A percentile compares a stretch with the other conserved stretches of the same genome.
phyloP scores from a whole-genome alignment of 2,329 filamentous ascomycete genomes.

The Talaromyces piceae region DNA sequence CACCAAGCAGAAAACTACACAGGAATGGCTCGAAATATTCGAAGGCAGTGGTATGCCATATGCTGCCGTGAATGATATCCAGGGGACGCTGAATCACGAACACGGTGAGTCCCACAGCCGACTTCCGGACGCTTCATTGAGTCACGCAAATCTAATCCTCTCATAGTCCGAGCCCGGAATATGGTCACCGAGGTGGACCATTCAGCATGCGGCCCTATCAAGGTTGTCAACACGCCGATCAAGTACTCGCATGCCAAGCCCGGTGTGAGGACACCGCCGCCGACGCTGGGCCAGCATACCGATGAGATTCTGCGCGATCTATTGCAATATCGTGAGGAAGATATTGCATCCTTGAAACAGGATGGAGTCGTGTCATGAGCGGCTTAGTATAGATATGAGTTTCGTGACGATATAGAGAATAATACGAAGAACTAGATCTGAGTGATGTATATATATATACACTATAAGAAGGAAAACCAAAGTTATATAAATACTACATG shows the following conservation, averaged over 20 bases:
- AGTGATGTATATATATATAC: too few relatives aligned
- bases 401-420: neutral
- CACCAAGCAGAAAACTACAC: conserved; percentile 69
- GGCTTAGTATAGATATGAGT: neutral
- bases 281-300: conserved; percentile 80
- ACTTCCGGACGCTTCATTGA: neutral
- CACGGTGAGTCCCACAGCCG: conserved; percentile 53
- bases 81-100: conserved; percentile 71
- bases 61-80: conserved; percentile 88
- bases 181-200: conserved; percentile 92
- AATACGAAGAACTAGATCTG: too few relatives aligned
- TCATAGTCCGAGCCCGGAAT: conserved; percentile 58
- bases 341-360: conserved; percentile 56
- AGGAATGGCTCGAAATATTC: conserved; percentile 78
- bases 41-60: conserved; percentile 94
- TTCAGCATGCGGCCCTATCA: conserved; percentile 71
- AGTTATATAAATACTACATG: too few relatives aligned
- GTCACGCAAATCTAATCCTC: neutral
- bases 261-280: conserved; percentile 68
- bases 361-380: conserved; percentile 57
- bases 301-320: conserved; percentile 63
- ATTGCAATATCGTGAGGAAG: conserved; percentile 51
- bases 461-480: too few relatives aligned
- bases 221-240: conserved; percentile 86
- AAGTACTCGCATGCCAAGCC: conserved; percentile 84